Base-by-base conservation (phyloP, 169 alveolate genomes). In the Plasmodium gonderi region DNA sequence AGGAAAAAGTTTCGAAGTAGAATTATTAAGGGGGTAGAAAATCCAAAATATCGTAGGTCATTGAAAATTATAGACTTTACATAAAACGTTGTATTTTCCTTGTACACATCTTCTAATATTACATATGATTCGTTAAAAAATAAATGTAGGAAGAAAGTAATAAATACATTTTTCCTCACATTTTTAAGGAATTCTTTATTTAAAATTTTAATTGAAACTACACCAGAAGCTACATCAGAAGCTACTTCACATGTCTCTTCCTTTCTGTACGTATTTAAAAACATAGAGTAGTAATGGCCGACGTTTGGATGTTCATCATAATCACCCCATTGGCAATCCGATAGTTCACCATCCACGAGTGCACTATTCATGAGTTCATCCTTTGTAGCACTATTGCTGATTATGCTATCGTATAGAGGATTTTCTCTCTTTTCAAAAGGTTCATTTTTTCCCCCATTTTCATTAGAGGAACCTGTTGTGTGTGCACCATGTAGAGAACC, bases 41-140 rank as follows among this genome's bases (percentile, higher is more conserved):
- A 90, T 12, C 94, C 94, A 33, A 76, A 90, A 51, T 64, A 90
- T 3, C 20, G 11, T 31, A 90, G 80, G 51, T 90, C 94, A 47
- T 90, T 78, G 51, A 69, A 90, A 77, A 90, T 79, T 20, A 78
- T 65, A 78, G 79, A 60, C 51, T 65, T 90, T 38, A 90, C 91
- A 77, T 26, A 90, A 36, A 90, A 33, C 11, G 31, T 65, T 7
- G 67, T 54, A 77, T 64, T 36, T 17, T 90, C 77, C 14, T 77
- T 90, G 11, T 12, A 26, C 44, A 77, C 29, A 8, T 67, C 91
- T 45, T 87, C 93, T 26, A 87, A 29, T 87, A 87, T 87, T 75
- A 64, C 49, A 38, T 75, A 75, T 44, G 93, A 77, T 29, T 90
- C 94, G 54, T 79, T 79, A 49, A 65, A 90, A 78, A 77, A 90